A percentile compares a stretch with the other conserved stretches of the same genome.
Conservation (phyloP, 768 basidiomycete species). For the Pleurotus giganteus region DNA sequence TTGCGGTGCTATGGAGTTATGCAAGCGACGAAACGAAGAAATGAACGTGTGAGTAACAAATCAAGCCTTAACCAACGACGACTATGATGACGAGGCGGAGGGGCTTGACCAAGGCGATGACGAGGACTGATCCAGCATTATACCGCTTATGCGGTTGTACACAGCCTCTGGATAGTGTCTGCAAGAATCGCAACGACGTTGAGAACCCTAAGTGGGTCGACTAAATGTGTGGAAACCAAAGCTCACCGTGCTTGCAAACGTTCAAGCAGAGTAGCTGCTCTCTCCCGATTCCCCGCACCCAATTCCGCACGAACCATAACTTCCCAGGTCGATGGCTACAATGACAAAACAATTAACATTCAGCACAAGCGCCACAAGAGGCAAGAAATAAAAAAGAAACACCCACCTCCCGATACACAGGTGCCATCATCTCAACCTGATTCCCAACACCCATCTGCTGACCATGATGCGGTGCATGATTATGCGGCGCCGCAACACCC, state of each 20-base stretch:
- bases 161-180: slow-evolving; percentile 80
- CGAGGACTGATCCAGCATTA: slow-evolving; percentile 69
- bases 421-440: slow-evolving; percentile 43
- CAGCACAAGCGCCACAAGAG: too few species aligned
- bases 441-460: too few species aligned
- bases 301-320: slow-evolving; percentile 94
- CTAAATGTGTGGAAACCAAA: not conserved
- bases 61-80: not conserved
- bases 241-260: slow-evolving; percentile 71
- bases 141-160: slow-evolving; percentile 75
- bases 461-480: slow-evolving; percentile 72
- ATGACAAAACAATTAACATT: slow-evolving; percentile 8
- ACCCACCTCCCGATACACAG: slow-evolving; percentile 80
- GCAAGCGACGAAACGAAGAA: too few species aligned
- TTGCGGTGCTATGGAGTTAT: too few species aligned
- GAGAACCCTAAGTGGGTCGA: not conserved
- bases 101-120: slow-evolving; percentile 31
- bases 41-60: not conserved
- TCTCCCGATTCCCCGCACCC: slow-evolving; percentile 67
- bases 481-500: slow-evolving; percentile 86
- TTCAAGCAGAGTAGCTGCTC: slow-evolving; percentile 66
- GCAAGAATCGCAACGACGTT: slow-evolving; percentile 11
- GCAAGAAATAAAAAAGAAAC: slow-evolving; percentile 6
- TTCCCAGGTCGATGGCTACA: slow-evolving; percentile 89
- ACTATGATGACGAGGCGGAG: slow-evolving; percentile 10